Evolutionary conservation across 2,329 filamentous ascomycete genomes (phyloP), one percentile per base, ranked within the genome.

Genomic region (Xylariaceae sp.): DNA sequence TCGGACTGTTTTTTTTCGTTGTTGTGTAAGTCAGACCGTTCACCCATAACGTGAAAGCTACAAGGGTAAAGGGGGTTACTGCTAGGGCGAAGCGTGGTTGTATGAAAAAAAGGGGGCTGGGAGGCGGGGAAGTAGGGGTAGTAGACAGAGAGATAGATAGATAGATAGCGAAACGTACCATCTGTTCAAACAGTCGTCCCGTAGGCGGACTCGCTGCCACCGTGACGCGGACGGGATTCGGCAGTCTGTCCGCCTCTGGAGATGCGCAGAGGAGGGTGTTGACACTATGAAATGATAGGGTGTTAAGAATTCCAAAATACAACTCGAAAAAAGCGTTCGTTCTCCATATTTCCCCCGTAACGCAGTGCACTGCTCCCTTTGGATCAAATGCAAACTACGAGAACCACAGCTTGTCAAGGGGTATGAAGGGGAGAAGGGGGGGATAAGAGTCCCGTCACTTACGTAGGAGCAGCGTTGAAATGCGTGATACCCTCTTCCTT

Each of bases 121-220:
- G 18, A 17, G 8, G 11, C 43, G n/a, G 26, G 29, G 11, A 18
- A 28, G 26, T n/a, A n/a, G n/a, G n/a, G n/a, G 28, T 27, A 27
- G 34, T 9, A 15, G 11, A n/a, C 14, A 11, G 9, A 21, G 21
- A 3, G 9, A 9, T 12, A n/a, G n/a, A n/a, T n/a, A n/a, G n/a
- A n/a, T 4, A 32, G 15, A 24, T 2, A 6, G 4, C 12, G 5
- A 32, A 12, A 18, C 57, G 12, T 42, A 82, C 84, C 92, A 98
- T 98, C 59, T 88, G 82, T 65, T 95, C 83, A 58, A 98, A 96
- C 2, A 98, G 76, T 61, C 92, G 84, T 1, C 85, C 84, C 1
- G 85, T 89, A 1, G 92, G 92, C 4, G 92, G 92, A 43, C 83
- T 89, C 2, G 90, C 92, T 3, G 92, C 92, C 3, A 98, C 92